These are phyloP conservation scores for Guadua angustifolia DNA, from an alignment of 176 grass and related monocot genomes.

Conservation along the genomic window DNA sequence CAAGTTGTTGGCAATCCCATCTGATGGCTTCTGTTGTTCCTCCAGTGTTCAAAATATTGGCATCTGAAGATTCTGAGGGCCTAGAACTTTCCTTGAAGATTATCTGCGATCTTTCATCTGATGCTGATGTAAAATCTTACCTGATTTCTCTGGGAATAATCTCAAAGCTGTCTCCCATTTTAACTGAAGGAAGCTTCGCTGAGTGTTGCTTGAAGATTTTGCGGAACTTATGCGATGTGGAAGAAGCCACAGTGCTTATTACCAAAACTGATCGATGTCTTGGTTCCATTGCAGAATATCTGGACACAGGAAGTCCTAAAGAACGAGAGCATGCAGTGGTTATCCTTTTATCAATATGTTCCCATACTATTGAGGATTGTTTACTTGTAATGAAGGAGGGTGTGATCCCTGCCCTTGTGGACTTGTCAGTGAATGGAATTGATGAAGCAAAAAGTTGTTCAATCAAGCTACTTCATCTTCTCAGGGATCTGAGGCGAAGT, in stretches of 20 bases:
- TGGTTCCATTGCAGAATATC: slow-evolving; percentile 67
- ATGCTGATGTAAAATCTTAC: slow-evolving; percentile 50
- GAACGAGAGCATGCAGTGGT: slow-evolving; percentile 70
- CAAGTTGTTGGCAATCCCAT: slow-evolving; percentile 45
- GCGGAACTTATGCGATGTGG: slow-evolving; percentile 60
- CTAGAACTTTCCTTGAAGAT: slow-evolving; percentile 68
- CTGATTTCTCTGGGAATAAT: slow-evolving; percentile 71
- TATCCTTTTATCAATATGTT: slow-evolving; percentile 75
- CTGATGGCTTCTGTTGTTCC: slow-evolving; percentile 56
- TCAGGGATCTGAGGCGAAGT: slow-evolving; percentile 67
- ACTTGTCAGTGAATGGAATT: slow-evolving; percentile 80
- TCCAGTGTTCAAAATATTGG: slow-evolving; percentile 56
- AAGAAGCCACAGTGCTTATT: slow-evolving; percentile 61
- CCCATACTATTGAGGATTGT: slow-evolving; percentile 61
- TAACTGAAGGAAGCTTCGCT: slow-evolving; percentile 58
- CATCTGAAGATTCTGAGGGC: slow-evolving; percentile 58
- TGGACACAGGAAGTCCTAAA: slow-evolving; percentile 65
- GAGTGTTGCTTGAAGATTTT: slow-evolving; percentile 73
- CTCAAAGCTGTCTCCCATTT: slow-evolving; percentile 61
- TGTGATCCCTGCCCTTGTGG: slow-evolving; percentile 86
- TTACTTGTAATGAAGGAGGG: slow-evolving; percentile 84
- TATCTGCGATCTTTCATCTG: slow-evolving; percentile 66
- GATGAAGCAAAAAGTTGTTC: slow-evolving; percentile 62
- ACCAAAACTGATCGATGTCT: slow-evolving; percentile 62
- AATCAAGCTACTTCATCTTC: slow-evolving; percentile 70